These are phyloP conservation scores for Saccharomyces hybrid DNA, from an alignment of 1,139 yeast genomes.

Conservation along the genomic window DNA sequence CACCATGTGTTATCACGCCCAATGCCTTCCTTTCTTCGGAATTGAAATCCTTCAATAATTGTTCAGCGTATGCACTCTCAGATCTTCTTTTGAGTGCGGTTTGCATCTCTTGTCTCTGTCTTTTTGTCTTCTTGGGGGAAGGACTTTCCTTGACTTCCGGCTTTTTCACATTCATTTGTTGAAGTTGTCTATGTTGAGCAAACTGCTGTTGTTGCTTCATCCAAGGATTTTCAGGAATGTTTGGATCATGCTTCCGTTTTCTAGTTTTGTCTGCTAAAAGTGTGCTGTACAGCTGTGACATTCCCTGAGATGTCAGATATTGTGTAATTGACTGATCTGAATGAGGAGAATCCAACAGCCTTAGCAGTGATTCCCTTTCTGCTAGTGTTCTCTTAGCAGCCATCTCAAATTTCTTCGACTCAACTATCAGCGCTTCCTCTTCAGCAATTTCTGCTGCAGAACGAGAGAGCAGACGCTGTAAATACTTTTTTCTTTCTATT, in stretches of 20 bases:
- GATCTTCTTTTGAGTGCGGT: conserved; percentile 28
- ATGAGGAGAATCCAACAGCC: conserved; percentile 75
- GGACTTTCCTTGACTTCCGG: conserved; percentile 13
- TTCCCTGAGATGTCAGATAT: conserved; percentile 80
- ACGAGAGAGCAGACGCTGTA: conserved; percentile 67
- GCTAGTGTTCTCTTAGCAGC: conserved; percentile 84
- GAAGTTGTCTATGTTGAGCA: conserved; percentile 36
- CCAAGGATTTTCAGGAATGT: conserved; percentile 42
- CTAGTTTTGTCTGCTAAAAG: conserved; percentile 72
- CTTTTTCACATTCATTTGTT: conserved; percentile 41
- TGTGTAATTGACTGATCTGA: conserved; percentile 68
- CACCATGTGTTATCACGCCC: conserved; percentile 78
- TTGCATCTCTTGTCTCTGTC: conserved; percentile 30
- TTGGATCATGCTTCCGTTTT: conserved; percentile 39
- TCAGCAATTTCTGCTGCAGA: conserved; percentile 97
- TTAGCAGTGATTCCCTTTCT: conserved; percentile 74
- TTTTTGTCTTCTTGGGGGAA: conserved; percentile 29
- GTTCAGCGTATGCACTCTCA: conserved; percentile 31
- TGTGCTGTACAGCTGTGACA: conserved; percentile 76
- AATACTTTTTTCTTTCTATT: conserved; percentile 68
- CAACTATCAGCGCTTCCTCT: conserved; percentile 88
- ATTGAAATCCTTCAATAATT: conserved; percentile 48
- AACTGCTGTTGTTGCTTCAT: conserved; percentile 36
- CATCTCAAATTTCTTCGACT: conserved; percentile 85
- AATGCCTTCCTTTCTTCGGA: conserved; percentile 78